Percentiles rank a stretch among this genome's conserved stretches.
These are phyloP conservation scores for Camellia japonica DNA, from an alignment of 148 eudicot genomes.

Conservation along the genomic window DNA sequence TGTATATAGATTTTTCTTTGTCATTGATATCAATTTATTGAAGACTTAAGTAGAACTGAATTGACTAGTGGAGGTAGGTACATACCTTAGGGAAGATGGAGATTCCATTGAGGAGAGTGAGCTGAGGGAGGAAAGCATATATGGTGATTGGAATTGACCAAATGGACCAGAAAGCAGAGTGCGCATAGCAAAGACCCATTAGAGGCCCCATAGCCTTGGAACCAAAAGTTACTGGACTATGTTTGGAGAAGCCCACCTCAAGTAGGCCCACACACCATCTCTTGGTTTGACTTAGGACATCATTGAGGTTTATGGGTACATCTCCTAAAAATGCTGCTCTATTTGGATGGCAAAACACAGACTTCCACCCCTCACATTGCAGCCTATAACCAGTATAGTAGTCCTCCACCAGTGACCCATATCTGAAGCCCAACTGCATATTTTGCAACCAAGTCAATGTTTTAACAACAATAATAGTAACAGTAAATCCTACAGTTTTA, in stretches of 20 bases:
- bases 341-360: slow-evolving; percentile 44
- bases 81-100: slow-evolving; percentile 57
- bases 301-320: slow-evolving; percentile 40
- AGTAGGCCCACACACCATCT: slow-evolving; percentile 60
- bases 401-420: slow-evolving; percentile 66
- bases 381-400: slow-evolving; percentile 44
- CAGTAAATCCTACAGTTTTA: no score
- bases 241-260: slow-evolving; percentile 38
- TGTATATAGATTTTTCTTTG: no score
- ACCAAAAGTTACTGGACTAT: slow-evolving; percentile 44
- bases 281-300: slow-evolving; percentile 44
- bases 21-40: no score
- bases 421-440: slow-evolving; percentile 59
- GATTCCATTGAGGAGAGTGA: slow-evolving; percentile 50
- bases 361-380: slow-evolving; percentile 66
- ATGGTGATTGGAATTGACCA: slow-evolving; percentile 40
- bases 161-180: slow-evolving; percentile 42
- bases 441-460: not conserved
- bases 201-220: slow-evolving; percentile 31
- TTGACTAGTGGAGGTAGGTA: not conserved
- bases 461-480: no score
- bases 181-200: slow-evolving; percentile 39
- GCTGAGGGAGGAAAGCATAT: slow-evolving; percentile 61
- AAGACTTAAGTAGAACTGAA: not conserved
- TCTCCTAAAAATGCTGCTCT: slow-evolving; percentile 57